Evolutionary conservation across 805 yeast species (phyloP).

Genomic region (Cyberlindnera veronae): DNA sequence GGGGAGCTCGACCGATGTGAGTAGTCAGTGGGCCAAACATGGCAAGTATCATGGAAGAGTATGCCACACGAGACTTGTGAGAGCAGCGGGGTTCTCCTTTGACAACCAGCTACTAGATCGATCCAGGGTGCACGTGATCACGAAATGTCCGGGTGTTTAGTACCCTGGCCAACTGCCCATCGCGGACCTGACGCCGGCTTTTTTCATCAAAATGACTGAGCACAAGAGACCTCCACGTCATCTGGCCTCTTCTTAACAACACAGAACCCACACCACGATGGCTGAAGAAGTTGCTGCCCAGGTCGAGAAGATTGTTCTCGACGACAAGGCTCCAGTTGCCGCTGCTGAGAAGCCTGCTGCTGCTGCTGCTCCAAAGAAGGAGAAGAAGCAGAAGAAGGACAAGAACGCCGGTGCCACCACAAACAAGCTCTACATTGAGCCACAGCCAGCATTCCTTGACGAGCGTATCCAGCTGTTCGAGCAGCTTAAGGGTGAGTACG

Average conservation of each 20-base stretch:
- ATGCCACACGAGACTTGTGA: too few relatives aligned
- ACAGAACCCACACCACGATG: slow-evolving; percentile 13
- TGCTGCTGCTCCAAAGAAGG: slow-evolving; percentile 25
- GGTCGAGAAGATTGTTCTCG: slow-evolving; percentile 42
- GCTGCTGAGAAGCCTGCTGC: slow-evolving; percentile 21
- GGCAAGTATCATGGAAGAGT: too few relatives aligned
- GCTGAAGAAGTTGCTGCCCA: slow-evolving; percentile 46
- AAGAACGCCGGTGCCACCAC: slow-evolving; percentile 34
- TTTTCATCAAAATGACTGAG: too few relatives aligned
- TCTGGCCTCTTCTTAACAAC: too few relatives aligned
- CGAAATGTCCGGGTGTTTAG: too few relatives aligned
- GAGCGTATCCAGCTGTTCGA: slow-evolving; percentile 78
- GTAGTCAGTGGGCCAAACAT: too few relatives aligned
- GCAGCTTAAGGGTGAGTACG: slow-evolving; percentile 71
- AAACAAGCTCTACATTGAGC: slow-evolving; percentile 50
- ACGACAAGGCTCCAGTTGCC: slow-evolving; percentile 26
- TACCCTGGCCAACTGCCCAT: too few relatives aligned
- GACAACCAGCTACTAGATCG: too few relatives aligned
- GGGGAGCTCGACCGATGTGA: too few relatives aligned
- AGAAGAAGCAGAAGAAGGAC: slow-evolving; percentile 40
- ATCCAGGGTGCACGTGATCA: too few relatives aligned
- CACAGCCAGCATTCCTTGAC: slow-evolving; percentile 81
- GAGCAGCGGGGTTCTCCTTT: too few relatives aligned
- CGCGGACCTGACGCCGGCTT: too few relatives aligned
- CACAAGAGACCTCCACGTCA: background rate